Percentiles rank a stretch among this genome's conserved stretches.
phyloP scores from a whole-genome alignment of 225 moss, liverwort and hornwort species.

The Marchantia paleacea region DNA sequence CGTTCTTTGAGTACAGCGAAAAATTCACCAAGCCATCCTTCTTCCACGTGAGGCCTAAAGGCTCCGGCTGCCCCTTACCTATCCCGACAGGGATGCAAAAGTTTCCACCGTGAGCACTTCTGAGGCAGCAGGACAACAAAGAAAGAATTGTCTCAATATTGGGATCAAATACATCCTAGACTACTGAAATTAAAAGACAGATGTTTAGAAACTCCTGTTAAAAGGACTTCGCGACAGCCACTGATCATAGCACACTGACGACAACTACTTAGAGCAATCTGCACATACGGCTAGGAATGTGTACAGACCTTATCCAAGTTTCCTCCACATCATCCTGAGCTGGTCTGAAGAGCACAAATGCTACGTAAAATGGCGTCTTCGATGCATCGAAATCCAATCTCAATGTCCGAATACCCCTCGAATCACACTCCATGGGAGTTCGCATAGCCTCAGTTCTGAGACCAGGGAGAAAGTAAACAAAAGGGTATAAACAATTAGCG shows the following conservation, averaged over 20 bases:
- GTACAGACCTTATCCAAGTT: conserved; percentile 59
- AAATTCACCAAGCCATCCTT: conserved; percentile 65
- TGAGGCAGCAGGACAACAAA: conserved; percentile 32
- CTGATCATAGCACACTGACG: neutral
- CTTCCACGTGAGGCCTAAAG: conserved; percentile 65
- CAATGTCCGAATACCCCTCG: conserved; percentile 49
- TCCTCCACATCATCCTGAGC: conserved; percentile 42
- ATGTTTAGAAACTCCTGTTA: too few relatives aligned
- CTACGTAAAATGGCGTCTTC: conserved; percentile 74
- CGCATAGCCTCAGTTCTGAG: conserved; percentile 80
- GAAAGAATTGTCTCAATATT: neutral
- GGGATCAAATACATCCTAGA: neutral
- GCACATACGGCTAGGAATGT: neutral
- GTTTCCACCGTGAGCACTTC: conserved; percentile 62
- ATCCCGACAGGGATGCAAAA: conserved; percentile 87
- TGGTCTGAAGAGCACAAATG: conserved; percentile 70
- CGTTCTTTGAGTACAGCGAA: conserved; percentile 73
- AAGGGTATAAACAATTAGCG: neutral
- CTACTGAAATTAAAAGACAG: neutral
- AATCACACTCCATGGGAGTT: conserved; percentile 51
- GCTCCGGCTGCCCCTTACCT: conserved; percentile 72
- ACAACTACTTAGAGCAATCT: neutral
- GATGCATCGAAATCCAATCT: conserved; percentile 53
- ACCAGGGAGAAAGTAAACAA: neutral
- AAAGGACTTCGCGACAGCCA: neutral